Conservation (phyloP, 768 basidiomycete species). For the Candolleomyces efflorescens region DNA sequence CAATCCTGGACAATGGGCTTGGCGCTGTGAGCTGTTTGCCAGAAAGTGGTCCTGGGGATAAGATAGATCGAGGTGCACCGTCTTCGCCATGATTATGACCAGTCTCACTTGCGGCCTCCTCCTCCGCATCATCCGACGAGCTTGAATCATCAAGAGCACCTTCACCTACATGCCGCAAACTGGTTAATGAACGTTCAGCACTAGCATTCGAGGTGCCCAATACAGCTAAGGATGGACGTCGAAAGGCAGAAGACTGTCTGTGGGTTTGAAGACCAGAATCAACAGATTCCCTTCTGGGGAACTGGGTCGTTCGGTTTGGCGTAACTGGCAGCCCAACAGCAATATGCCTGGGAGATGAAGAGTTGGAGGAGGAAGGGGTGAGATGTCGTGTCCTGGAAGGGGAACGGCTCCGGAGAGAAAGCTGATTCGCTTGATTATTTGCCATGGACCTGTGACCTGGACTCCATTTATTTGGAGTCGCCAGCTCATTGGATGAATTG, state of each 20-base stretch:
- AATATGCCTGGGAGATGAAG: constrained; percentile 51
- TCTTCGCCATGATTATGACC: constrained; percentile 35
- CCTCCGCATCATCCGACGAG: constrained; percentile 43
- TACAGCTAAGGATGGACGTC: constrained; percentile 41
- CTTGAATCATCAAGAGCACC: constrained; percentile 78
- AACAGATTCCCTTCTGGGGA: constrained; percentile 32
- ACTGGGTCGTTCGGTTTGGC: constrained; percentile 34
- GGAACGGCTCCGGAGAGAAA: constrained; percentile 22
- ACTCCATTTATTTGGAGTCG: constrained; percentile 1
- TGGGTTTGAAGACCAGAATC: constrained; percentile 26
- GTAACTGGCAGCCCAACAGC: constrained; percentile 41
- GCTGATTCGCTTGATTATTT: constrained; percentile 12
- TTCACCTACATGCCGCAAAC: constrained; percentile 65
- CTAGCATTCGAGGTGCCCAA: constrained; percentile 23
- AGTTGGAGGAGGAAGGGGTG: constrained; percentile 55
- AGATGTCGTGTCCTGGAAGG: constrained; percentile 40
- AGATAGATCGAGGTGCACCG: constrained; percentile 17
- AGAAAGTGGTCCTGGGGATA: constrained; percentile 31
- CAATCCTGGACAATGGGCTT: constrained; percentile 63
- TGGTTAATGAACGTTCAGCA: constrained; percentile 32
- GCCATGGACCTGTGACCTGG: constrained; percentile 9
- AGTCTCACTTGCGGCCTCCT: constrained; percentile 22
- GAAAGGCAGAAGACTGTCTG: constrained; percentile 33
- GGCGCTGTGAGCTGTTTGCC: constrained; percentile 39
- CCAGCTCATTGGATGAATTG: neutral